Evolutionary conservation across 768 basidiomycete genomes (phyloP).

Genomic region (Leucocoprinus leucothites): DNA sequence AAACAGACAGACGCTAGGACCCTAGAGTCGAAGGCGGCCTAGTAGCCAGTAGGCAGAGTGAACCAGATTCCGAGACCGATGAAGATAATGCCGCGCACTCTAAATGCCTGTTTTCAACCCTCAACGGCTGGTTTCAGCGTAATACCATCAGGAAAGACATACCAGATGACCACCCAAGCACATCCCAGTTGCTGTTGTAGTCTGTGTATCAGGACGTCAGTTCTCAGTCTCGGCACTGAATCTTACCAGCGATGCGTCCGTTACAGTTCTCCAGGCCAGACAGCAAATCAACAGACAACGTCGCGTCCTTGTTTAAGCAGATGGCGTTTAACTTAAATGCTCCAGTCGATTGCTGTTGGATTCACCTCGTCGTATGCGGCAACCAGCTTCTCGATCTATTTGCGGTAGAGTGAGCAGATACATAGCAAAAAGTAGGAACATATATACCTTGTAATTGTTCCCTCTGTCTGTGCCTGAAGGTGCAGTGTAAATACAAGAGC

Average conservation of each 20-base stretch:
- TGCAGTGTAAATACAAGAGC: neutral
- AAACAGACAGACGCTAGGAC: conserved; percentile 87
- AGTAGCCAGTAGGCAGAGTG: neutral
- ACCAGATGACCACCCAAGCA: conserved; percentile 87
- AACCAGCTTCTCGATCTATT: conserved; percentile 84
- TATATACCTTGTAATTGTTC: conserved; percentile 89
- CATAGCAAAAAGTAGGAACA: too few relatives aligned
- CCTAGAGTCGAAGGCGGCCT: conserved; percentile 89
- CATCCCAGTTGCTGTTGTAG: conserved; percentile 74
- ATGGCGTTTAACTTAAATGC: neutral
- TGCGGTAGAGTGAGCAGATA: neutral
- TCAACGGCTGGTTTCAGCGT: too few relatives aligned
- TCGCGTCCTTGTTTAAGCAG: conserved; percentile 61
- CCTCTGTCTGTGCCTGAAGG: conserved; percentile 53
- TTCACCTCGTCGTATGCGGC: conserved; percentile 84
- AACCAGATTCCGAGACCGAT: too few relatives aligned
- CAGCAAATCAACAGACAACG: conserved; percentile 73
- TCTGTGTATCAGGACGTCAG: neutral
- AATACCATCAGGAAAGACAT: conserved; percentile 22
- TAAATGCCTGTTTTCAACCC: conserved; percentile 30
- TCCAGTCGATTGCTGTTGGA: neutral
- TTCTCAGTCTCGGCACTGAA: conserved; percentile 1
- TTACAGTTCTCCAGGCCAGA: conserved; percentile 76
- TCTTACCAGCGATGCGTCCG: conserved; percentile 80
- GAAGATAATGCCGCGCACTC: conserved; percentile 33